Evolutionary conservation across 805 yeast species (phyloP).

Genomic region (Cyberlindnera xishuangbannaensis): DNA sequence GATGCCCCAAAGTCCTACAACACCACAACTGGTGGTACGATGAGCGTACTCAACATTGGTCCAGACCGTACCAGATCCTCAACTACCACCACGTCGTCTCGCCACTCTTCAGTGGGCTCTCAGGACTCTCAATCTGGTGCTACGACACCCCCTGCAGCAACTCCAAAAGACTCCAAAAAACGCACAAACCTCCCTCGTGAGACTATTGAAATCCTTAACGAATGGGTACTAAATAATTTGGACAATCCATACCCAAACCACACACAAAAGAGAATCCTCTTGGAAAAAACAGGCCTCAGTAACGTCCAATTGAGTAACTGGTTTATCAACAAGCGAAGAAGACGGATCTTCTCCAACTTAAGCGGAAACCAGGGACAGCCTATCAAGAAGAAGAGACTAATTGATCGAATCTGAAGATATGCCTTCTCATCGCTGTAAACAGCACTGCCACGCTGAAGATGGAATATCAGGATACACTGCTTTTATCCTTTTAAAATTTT

Average conservation of each 20-base stretch:
- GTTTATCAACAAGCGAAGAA: conserved; percentile 83
- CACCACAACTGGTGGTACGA: conserved; percentile 7
- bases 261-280: conserved; percentile 63
- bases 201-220: conserved; percentile 64
- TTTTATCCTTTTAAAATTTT: too few species aligned
- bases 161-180: conserved; percentile 27
- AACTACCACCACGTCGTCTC: too few species aligned
- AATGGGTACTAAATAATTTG: conserved; percentile 70
- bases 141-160: conserved; percentile 6
- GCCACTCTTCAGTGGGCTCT: conserved; percentile 17
- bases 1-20: too few species aligned
- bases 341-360: conserved; percentile 44
- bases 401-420: conserved; percentile 18
- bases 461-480: too few species aligned
- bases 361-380: conserved; percentile 28
- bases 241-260: conserved; percentile 83
- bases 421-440: not conserved
- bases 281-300: conserved; percentile 69
- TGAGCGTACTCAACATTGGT: conserved; percentile 9
- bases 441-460: too few species aligned
- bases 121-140: conserved; percentile 11
- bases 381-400: conserved; percentile 27
- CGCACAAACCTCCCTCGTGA: conserved; percentile 76
- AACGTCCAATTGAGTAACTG: conserved; percentile 79
- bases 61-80: conserved; percentile 9